These are phyloP conservation scores for Fusarium aywerte DNA, from an alignment of 2,329 filamentous ascomycete species.

Conservation along the genomic window DNA sequence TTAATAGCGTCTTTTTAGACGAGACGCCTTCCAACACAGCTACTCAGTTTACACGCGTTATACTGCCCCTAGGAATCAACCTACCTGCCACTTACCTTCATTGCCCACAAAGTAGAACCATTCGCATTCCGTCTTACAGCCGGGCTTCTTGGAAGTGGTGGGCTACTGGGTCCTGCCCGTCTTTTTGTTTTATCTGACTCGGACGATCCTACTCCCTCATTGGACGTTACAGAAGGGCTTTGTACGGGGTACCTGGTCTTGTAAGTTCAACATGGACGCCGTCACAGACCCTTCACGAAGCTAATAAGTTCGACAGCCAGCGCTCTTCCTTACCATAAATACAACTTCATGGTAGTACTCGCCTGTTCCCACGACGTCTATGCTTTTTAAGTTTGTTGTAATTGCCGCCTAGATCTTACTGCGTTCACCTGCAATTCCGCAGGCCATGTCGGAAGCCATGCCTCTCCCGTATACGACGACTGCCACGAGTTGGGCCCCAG, in stretches of 20 bases:
- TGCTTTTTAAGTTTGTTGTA: constrained; percentile 39
- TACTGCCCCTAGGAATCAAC: constrained; percentile 25
- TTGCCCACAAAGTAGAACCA: constrained; percentile 39
- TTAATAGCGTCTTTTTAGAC: constrained; percentile 22
- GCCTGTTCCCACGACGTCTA: constrained; percentile 24
- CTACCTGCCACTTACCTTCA: constrained; percentile 32
- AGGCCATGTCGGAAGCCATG: constrained; percentile 45
- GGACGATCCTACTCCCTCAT: constrained; percentile 32
- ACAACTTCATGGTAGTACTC: constrained; percentile 24
- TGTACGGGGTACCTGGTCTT: constrained; percentile 33
- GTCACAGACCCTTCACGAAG: constrained; percentile 31
- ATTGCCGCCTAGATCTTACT: constrained; percentile 29
- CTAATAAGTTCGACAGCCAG: constrained; percentile 29
- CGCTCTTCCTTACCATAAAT: constrained; percentile 25
- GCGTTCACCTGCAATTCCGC: constrained; percentile 36
- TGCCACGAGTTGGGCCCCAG: constrained; percentile 33
- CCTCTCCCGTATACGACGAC: constrained; percentile 38
- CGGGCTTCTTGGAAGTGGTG: constrained; percentile 41
- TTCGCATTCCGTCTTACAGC: constrained; percentile 43
- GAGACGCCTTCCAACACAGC: background rate
- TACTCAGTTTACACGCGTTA: constrained; percentile 19
- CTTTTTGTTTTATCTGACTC: constrained; percentile 34
- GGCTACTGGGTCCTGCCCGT: constrained; percentile 36
- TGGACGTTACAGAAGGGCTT: constrained; percentile 25
- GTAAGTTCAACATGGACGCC: constrained; percentile 44